phyloP scores from a whole-genome alignment of 148 eudicot genomes.

The Cornus suecica region DNA sequence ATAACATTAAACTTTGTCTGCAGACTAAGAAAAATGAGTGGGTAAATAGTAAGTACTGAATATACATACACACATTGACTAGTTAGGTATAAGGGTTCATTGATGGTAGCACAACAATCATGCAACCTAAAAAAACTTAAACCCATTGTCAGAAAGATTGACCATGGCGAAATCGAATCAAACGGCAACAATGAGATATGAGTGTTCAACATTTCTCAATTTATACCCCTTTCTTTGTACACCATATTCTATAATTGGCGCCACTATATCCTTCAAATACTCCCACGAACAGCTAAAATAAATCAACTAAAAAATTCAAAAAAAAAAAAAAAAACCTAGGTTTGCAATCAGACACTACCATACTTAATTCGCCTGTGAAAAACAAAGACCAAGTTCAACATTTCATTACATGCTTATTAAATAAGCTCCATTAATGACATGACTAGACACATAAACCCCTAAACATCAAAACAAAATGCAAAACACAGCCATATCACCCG shows the following conservation, averaged over 20 bases:
- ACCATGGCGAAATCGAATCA: background rate
- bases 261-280: constrained; percentile 3
- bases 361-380: constrained; percentile 14
- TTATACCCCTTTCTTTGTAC: background rate
- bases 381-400: background rate
- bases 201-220: background rate
- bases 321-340: background rate
- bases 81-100: background rate
- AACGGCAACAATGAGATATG: background rate
- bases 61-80: background rate
- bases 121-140: background rate
- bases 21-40: background rate
- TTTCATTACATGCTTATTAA: background rate
- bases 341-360: constrained; percentile 2
- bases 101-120: background rate
- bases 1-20: background rate
- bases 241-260: background rate
- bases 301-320: background rate
- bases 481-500: background rate
- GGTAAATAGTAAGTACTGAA: background rate
- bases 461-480: constrained; percentile 17
- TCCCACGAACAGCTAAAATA: background rate
- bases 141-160: background rate
- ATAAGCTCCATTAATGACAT: background rate
- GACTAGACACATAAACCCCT: constrained; percentile 7